A percentile compares a stretch with the other conserved stretches of the same genome.
Conservation (phyloP, 495 filamentous ascomycete genomes). For the Acidomyces sp. region DNA sequence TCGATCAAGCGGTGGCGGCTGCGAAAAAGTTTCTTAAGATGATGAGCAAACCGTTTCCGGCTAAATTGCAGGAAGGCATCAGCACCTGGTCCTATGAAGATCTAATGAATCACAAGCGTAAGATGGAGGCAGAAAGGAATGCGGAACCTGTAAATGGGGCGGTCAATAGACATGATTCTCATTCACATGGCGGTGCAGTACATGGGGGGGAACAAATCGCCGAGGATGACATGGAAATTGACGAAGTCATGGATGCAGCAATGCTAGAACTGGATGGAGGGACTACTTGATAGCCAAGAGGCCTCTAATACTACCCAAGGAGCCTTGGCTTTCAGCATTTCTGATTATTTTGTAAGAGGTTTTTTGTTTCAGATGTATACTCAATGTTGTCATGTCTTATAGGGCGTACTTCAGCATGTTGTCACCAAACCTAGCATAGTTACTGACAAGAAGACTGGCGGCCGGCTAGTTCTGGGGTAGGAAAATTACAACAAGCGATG, state of each 20-base stretch:
- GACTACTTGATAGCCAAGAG: neutral
- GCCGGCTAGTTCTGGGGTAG: too few relatives aligned
- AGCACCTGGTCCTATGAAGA: constrained; percentile 80
- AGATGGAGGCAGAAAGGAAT: constrained; percentile 52
- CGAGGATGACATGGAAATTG: constrained; percentile 15
- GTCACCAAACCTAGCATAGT: too few relatives aligned
- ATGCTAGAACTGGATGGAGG: constrained; percentile 20
- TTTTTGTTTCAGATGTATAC: too few relatives aligned
- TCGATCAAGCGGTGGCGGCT: constrained; percentile 82
- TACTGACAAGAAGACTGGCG: too few relatives aligned
- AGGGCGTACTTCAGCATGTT: too few relatives aligned
- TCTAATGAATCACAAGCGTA: constrained; percentile 62
- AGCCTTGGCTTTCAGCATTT: neutral
- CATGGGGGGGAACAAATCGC: constrained; percentile 13
- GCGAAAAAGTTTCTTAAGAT: constrained; percentile 79
- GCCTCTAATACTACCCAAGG: neutral
- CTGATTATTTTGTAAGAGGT: too few relatives aligned
- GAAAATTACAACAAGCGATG: constrained; percentile 1
- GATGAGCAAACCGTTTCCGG: constrained; percentile 82
- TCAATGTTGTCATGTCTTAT: too few relatives aligned
- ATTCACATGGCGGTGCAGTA: constrained; percentile 12
- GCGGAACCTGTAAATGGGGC: constrained; percentile 23
- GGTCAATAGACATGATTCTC: constrained; percentile 5
- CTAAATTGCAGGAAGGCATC: constrained; percentile 75
- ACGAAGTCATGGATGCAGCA: constrained; percentile 20